Evolutionary conservation across 73 alveolate species (phyloP).

Genomic region (Blepharisma japonicum): DNA sequence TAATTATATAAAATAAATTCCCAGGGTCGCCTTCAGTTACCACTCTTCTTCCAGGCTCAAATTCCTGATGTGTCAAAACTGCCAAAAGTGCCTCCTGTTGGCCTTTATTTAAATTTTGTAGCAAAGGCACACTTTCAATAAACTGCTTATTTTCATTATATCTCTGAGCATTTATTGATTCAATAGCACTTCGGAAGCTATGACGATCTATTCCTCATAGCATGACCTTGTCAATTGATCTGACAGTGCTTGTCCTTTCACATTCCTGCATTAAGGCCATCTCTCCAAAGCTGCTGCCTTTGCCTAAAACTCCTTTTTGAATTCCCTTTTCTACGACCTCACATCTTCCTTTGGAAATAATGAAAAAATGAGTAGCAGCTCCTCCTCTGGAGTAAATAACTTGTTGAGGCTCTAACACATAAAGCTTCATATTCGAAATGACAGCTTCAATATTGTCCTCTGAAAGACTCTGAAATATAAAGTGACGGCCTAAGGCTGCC

Average conservation of each 20-base stretch:
- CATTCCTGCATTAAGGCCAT: constrained; percentile 87
- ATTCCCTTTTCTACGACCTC: not conserved
- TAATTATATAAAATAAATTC: constrained; percentile 63
- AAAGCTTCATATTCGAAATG: not conserved
- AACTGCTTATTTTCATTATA: constrained; percentile 41
- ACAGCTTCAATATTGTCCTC: not conserved
- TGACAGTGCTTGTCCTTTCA: constrained; percentile 87
- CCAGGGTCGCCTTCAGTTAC: constrained; percentile 86
- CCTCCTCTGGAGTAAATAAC: not conserved
- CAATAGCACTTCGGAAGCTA: constrained; percentile 71
- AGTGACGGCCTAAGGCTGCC: not conserved
- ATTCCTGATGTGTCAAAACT: constrained; percentile 11
- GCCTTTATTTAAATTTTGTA: constrained; percentile 16
- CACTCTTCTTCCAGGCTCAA: constrained; percentile 46
- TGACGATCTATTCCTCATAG: constrained; percentile 85
- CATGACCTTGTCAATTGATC: constrained; percentile 64
- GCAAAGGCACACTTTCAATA: constrained; percentile 45
- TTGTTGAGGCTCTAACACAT: not conserved
- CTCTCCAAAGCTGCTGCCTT: constrained; percentile 91
- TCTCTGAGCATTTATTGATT: constrained; percentile 30
- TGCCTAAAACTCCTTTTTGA: not conserved
- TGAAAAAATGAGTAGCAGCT: not conserved
- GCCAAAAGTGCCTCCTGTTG: not conserved
- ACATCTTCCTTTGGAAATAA: not conserved
- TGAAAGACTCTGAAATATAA: not conserved